Evolutionary conservation across 148 eudicot species (phyloP).

Genomic region (Amaranthus cruentus): DNA sequence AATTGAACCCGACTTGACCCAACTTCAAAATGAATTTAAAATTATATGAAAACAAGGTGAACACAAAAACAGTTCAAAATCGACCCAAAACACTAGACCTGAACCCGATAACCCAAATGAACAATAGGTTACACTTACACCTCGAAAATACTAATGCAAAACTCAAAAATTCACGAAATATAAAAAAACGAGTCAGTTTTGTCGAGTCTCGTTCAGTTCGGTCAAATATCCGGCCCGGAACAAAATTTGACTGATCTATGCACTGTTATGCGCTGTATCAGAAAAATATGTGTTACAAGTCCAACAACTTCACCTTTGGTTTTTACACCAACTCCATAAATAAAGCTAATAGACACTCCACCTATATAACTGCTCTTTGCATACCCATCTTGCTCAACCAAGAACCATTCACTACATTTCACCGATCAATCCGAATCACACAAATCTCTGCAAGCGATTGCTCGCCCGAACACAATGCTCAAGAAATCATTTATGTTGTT

Average conservation of each 20-base stretch:
- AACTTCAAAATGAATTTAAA: no score
- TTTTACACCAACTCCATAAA: slow-evolving; percentile 40
- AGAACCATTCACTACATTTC: neutral
- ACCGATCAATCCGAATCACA: neutral
- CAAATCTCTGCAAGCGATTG: neutral
- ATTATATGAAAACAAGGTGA: no score
- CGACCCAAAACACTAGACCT: no score
- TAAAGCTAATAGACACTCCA: slow-evolving; percentile 10
- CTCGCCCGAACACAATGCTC: slow-evolving; percentile 30
- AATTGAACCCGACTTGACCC: no score
- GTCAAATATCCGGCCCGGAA: no score
- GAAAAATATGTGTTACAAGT: neutral
- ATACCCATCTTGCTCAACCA: slow-evolving; percentile 12
- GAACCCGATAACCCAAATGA: no score
- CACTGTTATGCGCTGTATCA: neutral
- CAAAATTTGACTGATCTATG: neutral
- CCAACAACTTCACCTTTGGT: slow-evolving; percentile 36
- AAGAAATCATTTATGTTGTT: slow-evolving; percentile 30
- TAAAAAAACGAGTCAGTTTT: no score
- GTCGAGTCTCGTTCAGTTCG: no score
- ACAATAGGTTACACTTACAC: no score
- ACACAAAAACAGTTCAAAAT: no score
- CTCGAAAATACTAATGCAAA: no score
- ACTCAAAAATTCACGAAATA: no score
- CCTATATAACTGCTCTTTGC: slow-evolving; percentile 23